phyloP scores from a whole-genome alignment of 2,329 filamentous ascomycete species.

The Fusarium pininemorale region DNA sequence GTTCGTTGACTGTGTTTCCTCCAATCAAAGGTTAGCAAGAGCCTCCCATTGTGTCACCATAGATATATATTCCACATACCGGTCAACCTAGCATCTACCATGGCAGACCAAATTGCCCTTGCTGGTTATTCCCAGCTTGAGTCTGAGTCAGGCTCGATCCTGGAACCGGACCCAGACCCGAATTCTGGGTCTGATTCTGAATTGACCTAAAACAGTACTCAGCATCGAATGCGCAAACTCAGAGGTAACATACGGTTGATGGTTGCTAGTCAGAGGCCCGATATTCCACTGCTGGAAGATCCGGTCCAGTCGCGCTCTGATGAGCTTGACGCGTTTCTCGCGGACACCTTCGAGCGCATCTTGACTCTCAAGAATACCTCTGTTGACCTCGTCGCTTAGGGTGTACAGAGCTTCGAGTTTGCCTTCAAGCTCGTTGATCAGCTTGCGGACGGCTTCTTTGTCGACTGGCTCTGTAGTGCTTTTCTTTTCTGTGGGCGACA shows the following conservation, averaged over 20 bases:
- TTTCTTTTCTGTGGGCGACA: background rate
- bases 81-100: background rate
- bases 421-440: background rate
- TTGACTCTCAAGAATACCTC: background rate
- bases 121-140: background rate
- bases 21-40: background rate
- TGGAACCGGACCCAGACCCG: background rate
- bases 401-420: background rate
- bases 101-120: background rate
- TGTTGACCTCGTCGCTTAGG: background rate
- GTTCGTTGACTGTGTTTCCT: background rate
- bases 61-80: background rate
- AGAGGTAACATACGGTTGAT: background rate
- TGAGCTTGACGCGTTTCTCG: background rate
- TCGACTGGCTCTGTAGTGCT: background rate
- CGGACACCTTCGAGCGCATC: background rate
- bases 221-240: background rate
- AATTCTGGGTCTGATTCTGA: background rate
- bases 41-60: background rate
- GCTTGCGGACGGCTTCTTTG: background rate
- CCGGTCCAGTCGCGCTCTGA: background rate
- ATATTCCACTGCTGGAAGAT: conserved; percentile 4
- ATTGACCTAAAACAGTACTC: background rate
- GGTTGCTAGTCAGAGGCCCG: background rate
- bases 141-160: background rate